Conservation (phyloP, 805 yeast species). For the Torulaspora quercuum region DNA sequence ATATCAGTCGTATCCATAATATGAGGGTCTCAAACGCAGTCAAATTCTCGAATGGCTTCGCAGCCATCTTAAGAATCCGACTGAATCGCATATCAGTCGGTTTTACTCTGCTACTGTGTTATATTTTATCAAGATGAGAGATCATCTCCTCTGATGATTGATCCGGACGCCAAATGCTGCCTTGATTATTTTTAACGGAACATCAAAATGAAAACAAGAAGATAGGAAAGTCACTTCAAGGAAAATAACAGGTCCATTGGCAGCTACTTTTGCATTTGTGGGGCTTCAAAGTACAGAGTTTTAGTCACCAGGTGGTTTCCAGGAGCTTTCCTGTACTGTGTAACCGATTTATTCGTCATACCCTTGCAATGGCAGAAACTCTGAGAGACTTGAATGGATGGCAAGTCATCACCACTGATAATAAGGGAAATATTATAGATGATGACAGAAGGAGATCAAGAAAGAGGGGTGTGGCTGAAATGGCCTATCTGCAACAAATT, state of each 20-base stretch:
- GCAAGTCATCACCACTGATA: slow-evolving; percentile 32
- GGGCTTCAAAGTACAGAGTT: too few relatives aligned
- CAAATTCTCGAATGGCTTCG: slow-evolving; percentile 25
- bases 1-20: slow-evolving; percentile 21
- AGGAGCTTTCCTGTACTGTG: neutral
- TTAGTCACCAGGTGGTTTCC: too few relatives aligned
- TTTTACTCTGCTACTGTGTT: too few relatives aligned
- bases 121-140: too few relatives aligned
- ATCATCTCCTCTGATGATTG: too few relatives aligned
- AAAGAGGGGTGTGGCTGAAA: slow-evolving; percentile 22
- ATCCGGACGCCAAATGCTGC: too few relatives aligned
- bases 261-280: too few relatives aligned
- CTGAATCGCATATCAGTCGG: slow-evolving; percentile 11
- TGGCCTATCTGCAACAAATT: slow-evolving; percentile 39
- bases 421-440: slow-evolving; percentile 23
- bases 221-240: too few relatives aligned
- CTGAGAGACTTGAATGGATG: slow-evolving; percentile 31
- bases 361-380: slow-evolving; percentile 29
- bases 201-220: too few relatives aligned
- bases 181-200: too few relatives aligned
- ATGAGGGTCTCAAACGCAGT: slow-evolving; percentile 27
- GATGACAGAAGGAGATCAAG: slow-evolving; percentile 27
- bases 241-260: too few relatives aligned
- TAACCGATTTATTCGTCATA: too few relatives aligned
- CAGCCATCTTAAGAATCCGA: slow-evolving; percentile 11